Evolutionary conservation across 2,329 filamentous ascomycete genomes (phyloP).

Genomic region (Cryphonectria parasitica): DNA sequence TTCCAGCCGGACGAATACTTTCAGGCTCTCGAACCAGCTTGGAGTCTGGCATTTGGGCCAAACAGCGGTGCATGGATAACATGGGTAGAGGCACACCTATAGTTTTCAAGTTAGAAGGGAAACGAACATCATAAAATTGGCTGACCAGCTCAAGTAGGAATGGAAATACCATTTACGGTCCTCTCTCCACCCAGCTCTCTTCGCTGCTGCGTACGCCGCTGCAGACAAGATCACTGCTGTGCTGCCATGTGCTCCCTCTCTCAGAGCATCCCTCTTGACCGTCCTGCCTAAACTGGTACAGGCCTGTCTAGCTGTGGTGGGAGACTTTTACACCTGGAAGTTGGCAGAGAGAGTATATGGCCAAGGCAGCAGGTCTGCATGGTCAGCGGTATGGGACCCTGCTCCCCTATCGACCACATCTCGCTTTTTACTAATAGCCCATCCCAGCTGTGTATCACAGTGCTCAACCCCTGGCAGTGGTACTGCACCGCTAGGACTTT

Average conservation of each 20-base stretch:
- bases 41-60: conserved; percentile 81
- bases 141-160: conserved; percentile 64
- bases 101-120: too few species aligned
- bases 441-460: conserved; percentile 67
- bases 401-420: conserved; percentile 36
- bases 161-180: conserved; percentile 88
- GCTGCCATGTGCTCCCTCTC: conserved; percentile 56
- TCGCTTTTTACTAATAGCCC: conserved; percentile 14
- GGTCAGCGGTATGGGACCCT: conserved; percentile 61
- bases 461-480: conserved; percentile 92
- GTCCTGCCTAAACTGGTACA: conserved; percentile 76
- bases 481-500: conserved; percentile 92
- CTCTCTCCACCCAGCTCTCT: conserved; percentile 87
- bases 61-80: conserved; percentile 87
- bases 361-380: conserved; percentile 62
- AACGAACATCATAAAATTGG: not conserved
- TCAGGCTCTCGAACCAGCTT: conserved; percentile 92
- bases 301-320: conserved; percentile 73
- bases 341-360: conserved; percentile 77
- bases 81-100: conserved; percentile 67
- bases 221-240: conserved; percentile 60
- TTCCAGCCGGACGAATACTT: conserved; percentile 99
- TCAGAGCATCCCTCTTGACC: conserved; percentile 69
- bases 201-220: conserved; percentile 73
- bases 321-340: conserved; percentile 88